Evolutionary conservation across 179 eudicot genomes (phyloP).

Genomic region (Nepenthes alata): DNA sequence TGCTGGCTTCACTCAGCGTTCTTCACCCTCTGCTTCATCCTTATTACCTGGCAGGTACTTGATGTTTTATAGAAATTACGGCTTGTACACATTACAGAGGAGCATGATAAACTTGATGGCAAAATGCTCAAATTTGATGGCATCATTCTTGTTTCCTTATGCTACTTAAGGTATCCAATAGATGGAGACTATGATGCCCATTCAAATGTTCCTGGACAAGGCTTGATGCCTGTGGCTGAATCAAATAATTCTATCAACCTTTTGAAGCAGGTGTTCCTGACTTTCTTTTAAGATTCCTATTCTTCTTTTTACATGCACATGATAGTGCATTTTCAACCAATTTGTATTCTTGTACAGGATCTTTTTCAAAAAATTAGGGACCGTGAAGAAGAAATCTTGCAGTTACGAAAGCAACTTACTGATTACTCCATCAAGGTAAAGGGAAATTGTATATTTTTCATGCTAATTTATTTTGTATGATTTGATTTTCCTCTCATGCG

Average conservation of each 20-base stretch:
- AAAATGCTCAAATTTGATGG: not conserved
- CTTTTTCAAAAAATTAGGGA: slow-evolving; percentile 50
- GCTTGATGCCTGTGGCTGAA: slow-evolving; percentile 49
- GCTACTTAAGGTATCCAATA: slow-evolving; percentile 30
- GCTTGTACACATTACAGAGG: not conserved
- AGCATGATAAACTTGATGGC: not conserved
- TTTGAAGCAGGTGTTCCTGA: slow-evolving; percentile 56
- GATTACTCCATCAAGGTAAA: slow-evolving; percentile 73
- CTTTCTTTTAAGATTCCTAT: slow-evolving; percentile 4
- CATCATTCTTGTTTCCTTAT: not conserved
- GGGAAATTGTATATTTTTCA: not conserved
- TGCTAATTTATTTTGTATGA: not conserved
- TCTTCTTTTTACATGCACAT: too few relatives aligned
- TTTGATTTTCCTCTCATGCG: slow-evolving; percentile 9
- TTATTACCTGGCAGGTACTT: slow-evolving; percentile 66
- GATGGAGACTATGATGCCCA: slow-evolving; percentile 44
- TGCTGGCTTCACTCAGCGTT: slow-evolving; percentile 36
- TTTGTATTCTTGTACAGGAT: slow-evolving; percentile 19
- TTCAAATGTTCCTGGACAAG: slow-evolving; percentile 29
- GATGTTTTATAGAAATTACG: slow-evolving; percentile 6
- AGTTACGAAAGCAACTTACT: slow-evolving; percentile 55
- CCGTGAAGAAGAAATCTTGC: slow-evolving; percentile 65
- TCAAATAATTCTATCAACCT: slow-evolving; percentile 35
- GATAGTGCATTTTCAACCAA: too few relatives aligned
- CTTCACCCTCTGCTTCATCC: slow-evolving; percentile 38